Evolutionary conservation across 305 asterid species (phyloP).

Genomic region (Petunia hybrid): DNA sequence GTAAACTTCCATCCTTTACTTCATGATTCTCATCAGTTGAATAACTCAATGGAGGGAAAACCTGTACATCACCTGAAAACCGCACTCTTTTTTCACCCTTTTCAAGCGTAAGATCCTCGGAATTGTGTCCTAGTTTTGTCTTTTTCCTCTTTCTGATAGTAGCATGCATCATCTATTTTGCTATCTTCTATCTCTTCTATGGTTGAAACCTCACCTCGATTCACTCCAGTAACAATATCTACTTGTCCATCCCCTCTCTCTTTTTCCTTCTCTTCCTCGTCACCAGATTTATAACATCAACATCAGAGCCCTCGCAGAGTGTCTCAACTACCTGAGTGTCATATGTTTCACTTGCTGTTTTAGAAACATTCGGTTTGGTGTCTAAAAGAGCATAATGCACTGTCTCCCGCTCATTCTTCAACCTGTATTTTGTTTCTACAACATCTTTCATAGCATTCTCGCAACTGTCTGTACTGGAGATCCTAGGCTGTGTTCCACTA

Average conservation of each 20-base stretch:
- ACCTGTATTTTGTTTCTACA: constrained; percentile 43
- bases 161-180: constrained; percentile 29
- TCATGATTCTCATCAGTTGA: constrained; percentile 26
- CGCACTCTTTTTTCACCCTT: constrained; percentile 64
- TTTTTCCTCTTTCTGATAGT: constrained; percentile 40
- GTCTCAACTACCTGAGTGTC: constrained; percentile 28
- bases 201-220: constrained; percentile 35
- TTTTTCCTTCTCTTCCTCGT: constrained; percentile 33
- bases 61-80: constrained; percentile 56
- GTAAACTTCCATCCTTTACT: constrained; percentile 35
- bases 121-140: constrained; percentile 22
- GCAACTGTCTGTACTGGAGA: background rate
- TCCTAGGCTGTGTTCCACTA: background rate
- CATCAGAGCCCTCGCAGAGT: constrained; percentile 18
- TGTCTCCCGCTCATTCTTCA: constrained; percentile 37
- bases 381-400: constrained; percentile 27
- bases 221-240: constrained; percentile 26
- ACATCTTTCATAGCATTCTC: background rate
- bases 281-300: constrained; percentile 34
- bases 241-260: constrained; percentile 24
- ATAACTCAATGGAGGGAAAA: constrained; percentile 48
- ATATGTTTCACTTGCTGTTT: background rate
- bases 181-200: constrained; percentile 30
- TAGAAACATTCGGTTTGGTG: constrained; percentile 23
- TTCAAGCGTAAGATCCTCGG: constrained; percentile 40